Conservation (phyloP, 169 alveolate genomes). For the Plasmodium blacklocki region DNA sequence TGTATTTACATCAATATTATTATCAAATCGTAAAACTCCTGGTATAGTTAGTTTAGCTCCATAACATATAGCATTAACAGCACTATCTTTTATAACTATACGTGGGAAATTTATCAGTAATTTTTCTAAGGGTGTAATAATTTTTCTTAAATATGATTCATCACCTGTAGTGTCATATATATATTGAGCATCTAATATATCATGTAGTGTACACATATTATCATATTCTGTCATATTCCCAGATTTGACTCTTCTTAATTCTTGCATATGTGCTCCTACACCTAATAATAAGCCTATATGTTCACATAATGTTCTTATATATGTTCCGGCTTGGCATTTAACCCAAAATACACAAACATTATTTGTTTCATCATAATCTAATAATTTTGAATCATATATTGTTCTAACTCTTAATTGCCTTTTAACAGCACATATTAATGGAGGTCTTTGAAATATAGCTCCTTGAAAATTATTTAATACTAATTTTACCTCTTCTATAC, state of each 20-base stretch:
- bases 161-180: conserved; percentile 94
- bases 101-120: conserved; percentile 96
- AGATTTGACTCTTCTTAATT: conserved; percentile 98
- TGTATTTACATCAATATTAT: conserved; percentile 95
- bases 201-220: conserved; percentile 99
- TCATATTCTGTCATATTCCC: conserved; percentile 98
- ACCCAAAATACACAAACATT: conserved; percentile 98
- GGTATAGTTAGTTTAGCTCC: conserved; percentile 99
- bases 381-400: conserved; percentile 97
- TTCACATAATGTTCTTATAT: conserved; percentile 99
- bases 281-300: conserved; percentile 99
- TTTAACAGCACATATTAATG: conserved; percentile 99
- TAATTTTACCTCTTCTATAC: conserved; percentile 78
- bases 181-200: conserved; percentile 98
- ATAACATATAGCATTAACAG: conserved; percentile 99
- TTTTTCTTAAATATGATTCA: conserved; percentile 97
- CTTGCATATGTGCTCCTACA: conserved; percentile 99
- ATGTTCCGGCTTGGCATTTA: conserved; percentile 99
- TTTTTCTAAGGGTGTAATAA: conserved; percentile 97
- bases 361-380: conserved; percentile 97
- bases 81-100: conserved; percentile 99
- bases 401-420: conserved; percentile 99
- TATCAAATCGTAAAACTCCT: conserved; percentile 98
- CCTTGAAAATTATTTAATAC: conserved; percentile 98
- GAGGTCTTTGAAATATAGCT: conserved; percentile 99